phyloP scores from a whole-genome alignment of 768 basidiomycete genomes.

The Leccinum barrowsii region DNA sequence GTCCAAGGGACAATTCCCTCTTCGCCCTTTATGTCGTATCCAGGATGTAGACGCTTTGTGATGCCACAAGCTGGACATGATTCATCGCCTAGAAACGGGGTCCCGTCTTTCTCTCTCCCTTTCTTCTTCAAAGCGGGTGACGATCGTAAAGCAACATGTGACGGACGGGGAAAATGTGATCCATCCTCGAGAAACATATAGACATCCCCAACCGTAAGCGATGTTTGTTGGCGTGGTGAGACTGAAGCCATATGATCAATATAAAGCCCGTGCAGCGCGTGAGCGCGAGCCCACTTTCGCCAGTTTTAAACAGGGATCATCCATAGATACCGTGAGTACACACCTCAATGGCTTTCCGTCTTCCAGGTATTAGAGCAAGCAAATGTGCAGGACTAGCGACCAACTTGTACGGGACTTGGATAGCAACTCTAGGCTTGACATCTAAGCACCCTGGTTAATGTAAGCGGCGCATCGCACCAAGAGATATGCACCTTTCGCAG shows the following conservation, averaged over 20 bases:
- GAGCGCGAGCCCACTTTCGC: conserved; percentile 43
- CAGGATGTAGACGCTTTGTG: conserved; percentile 26
- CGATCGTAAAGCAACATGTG: conserved; percentile 7
- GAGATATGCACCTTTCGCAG: conserved; percentile 34
- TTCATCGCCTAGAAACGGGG: conserved; percentile 21
- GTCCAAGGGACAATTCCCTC: conserved; percentile 16
- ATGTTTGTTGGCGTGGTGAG: conserved; percentile 17
- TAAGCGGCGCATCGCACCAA: not conserved
- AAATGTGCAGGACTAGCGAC: conserved; percentile 34
- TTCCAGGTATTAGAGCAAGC: conserved; percentile 36
- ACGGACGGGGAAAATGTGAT: conserved; percentile 35
- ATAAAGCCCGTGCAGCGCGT: conserved; percentile 39
- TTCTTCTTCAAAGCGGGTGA: conserved; percentile 23
- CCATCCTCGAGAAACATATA: conserved; percentile 44
- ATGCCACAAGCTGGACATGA: conserved; percentile 27
- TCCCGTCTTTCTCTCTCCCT: conserved; percentile 22
- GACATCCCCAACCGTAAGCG: conserved; percentile 40
- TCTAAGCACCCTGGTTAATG: conserved; percentile 26
- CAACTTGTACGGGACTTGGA: conserved; percentile 38
- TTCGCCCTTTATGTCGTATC: conserved; percentile 22
- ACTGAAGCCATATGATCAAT: conserved; percentile 22
- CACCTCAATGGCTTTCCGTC: conserved; percentile 49
- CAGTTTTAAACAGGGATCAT: conserved; percentile 1
- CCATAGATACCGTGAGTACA: conserved; percentile 9
- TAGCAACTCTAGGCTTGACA: conserved; percentile 29